Percentiles rank a stretch among this genome's conserved stretches.
Conservation (phyloP, 495 filamentous ascomycete species). For the Penicilliopsis zonata region DNA sequence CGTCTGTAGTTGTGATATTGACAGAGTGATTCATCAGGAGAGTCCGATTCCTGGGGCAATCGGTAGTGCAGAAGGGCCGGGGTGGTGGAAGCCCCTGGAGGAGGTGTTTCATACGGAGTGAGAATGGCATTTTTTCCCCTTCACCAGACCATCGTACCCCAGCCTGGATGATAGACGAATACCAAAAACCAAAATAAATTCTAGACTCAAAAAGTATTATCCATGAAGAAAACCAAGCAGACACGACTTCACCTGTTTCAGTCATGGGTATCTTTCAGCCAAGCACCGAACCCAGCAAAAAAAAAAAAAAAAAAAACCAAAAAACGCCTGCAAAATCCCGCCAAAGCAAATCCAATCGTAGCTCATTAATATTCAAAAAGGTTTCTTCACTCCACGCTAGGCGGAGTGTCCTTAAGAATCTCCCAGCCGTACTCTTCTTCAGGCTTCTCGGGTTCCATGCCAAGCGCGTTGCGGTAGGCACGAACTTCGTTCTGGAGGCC, state of each 20-base stretch:
- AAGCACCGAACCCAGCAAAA: constrained; percentile 5
- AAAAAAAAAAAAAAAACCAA: constrained; percentile 5
- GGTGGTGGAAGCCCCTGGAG: too few relatives aligned
- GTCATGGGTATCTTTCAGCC: constrained; percentile 12
- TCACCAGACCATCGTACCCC: too few relatives aligned
- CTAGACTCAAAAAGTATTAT: too few relatives aligned
- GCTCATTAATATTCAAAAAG: constrained; percentile 1
- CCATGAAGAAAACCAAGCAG: too few relatives aligned
- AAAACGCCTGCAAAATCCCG: not conserved
- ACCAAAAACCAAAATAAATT: too few relatives aligned
- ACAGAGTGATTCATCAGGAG: too few relatives aligned
- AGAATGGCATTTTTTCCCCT: not conserved
- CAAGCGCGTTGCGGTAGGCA: constrained; percentile 37
- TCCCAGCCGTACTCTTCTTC: constrained; percentile 45
- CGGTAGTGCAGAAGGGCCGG: too few relatives aligned
- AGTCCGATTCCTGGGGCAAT: too few relatives aligned
- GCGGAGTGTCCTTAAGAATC: constrained; percentile 33
- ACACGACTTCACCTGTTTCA: too few relatives aligned
- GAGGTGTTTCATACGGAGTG: too few relatives aligned
- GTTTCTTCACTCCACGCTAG: constrained; percentile 18
- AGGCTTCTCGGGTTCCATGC: constrained; percentile 38
- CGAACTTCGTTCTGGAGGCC: constrained; percentile 45
- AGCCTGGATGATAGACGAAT: too few relatives aligned
- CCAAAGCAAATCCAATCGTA: constrained; percentile 1
- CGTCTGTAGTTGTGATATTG: too few relatives aligned